A percentile compares a stretch with the other conserved stretches of the same genome.
Conservation (phyloP, 2,329 filamentous ascomycete species). For the Rutstroemia sydowiana region DNA sequence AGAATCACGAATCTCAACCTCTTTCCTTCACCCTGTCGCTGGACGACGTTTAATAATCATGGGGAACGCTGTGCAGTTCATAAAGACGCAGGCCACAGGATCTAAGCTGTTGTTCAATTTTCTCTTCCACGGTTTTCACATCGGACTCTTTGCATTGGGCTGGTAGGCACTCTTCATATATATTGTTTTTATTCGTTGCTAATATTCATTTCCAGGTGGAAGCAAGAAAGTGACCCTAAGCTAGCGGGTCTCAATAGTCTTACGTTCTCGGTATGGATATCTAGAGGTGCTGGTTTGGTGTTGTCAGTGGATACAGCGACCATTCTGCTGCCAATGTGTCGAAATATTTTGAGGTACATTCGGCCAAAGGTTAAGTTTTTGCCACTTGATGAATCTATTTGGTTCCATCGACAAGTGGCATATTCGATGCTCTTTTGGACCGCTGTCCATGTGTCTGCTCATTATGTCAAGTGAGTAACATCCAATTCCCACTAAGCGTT, state of each 20-base stretch:
- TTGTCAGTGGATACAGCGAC: constrained; percentile 78
- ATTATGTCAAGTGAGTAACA: constrained; percentile 81
- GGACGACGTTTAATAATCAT: constrained; percentile 44
- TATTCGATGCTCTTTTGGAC: constrained; percentile 83
- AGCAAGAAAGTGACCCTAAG: constrained; percentile 61
- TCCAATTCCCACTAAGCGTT: neutral
- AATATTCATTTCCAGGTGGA: constrained; percentile 51
- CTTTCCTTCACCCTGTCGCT: constrained; percentile 38
- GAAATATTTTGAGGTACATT: constrained; percentile 77
- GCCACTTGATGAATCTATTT: constrained; percentile 92
- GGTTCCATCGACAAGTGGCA: constrained; percentile 93
- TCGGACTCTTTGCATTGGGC: constrained; percentile 72
- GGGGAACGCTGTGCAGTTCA: constrained; percentile 17
- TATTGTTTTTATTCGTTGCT: neutral
- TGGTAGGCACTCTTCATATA: constrained; percentile 52
- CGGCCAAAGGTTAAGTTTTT: constrained; percentile 82
- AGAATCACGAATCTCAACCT: neutral
- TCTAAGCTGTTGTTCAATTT: constrained; percentile 73
- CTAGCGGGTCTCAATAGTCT: constrained; percentile 75
- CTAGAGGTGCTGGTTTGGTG: constrained; percentile 82
- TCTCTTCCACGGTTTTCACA: constrained; percentile 74
- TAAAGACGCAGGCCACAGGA: constrained; percentile 59
- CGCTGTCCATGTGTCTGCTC: constrained; percentile 65
- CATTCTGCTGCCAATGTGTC: constrained; percentile 90
- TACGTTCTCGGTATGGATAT: constrained; percentile 89